These are phyloP conservation scores for Iris macrosiphon DNA, from an alignment of 106 monocot species.

Conservation along the genomic window DNA sequence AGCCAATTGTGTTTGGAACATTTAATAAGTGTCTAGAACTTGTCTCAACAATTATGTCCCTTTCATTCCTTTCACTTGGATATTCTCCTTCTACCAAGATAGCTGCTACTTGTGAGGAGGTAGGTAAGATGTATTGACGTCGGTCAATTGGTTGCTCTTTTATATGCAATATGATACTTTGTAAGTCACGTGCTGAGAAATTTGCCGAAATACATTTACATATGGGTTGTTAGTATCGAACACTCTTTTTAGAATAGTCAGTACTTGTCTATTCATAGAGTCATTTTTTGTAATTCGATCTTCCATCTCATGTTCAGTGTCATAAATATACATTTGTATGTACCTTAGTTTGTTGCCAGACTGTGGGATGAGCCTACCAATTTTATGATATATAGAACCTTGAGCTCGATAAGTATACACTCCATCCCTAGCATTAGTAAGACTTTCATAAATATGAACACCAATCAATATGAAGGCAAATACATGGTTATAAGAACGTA, in stretches of 20 bases:
- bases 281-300: neutral
- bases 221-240: neutral
- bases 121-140: neutral
- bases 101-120: neutral
- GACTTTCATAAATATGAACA: neutral
- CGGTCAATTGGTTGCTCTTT: neutral
- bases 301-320: neutral
- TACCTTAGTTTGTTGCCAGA: neutral
- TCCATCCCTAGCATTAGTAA: neutral
- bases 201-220: neutral
- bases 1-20: neutral
- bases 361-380: neutral
- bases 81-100: neutral
- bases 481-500: neutral
- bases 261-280: neutral
- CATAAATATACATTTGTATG: conserved; percentile 1
- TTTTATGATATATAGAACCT: conserved; percentile 1
- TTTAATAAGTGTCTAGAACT: neutral
- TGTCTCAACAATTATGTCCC: conserved; percentile 1
- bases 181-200: neutral
- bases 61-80: neutral
- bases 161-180: neutral
- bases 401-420: neutral
- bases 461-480: neutral
- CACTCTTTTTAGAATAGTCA: neutral